Base-by-base conservation (phyloP, 2,329 filamentous ascomycete species). In the Hymenoscyphus occultus region DNA sequence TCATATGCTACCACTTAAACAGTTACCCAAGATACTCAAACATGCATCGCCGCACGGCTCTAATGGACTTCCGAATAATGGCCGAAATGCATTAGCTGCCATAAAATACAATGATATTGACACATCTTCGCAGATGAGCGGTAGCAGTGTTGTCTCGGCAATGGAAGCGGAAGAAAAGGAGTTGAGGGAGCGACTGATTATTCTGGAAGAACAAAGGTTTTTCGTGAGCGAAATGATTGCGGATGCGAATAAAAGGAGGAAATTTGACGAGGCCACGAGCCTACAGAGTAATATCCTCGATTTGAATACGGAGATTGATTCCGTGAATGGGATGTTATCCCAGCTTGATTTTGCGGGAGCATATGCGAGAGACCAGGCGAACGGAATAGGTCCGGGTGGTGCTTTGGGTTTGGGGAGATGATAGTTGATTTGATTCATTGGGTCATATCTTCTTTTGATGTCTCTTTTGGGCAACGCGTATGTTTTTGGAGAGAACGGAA, bases 201-300 rank as follows among this genome's bases (percentile, higher is more conserved):
- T 91, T 1, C 78, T 91, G 0, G 88, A 91, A 73, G 89, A 91
- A 73, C 89, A 91, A 73, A 87, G 86, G 71, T 91, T 91, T 74
- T 83, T 91, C 71, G 88, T 91, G 0, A 82, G 82, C 1, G 87
- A 89, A 71, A 91, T 91, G 88, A 83, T 91, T 32, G 84, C 83
- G 0, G 85, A 89, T 72, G 89, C 89, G 2, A 88, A 86, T 60
- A 87, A 85, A 71, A 82, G 86, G 65, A 81, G 89, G 39, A 86
- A 85, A 68, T 91, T 90, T 68, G 89, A 91, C 71, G 89, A 91
- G 74, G 86, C 90, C 2, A 82, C 82, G 32, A 86, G 84, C 35
- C 76, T 91, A 56, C 82, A 83, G 1, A 81, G 83, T 67, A 91
- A 90, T 73, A 76, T 89, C 45, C 85, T 87, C 63, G 89, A 91